Conservation (phyloP, 2,329 filamentous ascomycete genomes). For the Pseudogymnoascus sp. region DNA sequence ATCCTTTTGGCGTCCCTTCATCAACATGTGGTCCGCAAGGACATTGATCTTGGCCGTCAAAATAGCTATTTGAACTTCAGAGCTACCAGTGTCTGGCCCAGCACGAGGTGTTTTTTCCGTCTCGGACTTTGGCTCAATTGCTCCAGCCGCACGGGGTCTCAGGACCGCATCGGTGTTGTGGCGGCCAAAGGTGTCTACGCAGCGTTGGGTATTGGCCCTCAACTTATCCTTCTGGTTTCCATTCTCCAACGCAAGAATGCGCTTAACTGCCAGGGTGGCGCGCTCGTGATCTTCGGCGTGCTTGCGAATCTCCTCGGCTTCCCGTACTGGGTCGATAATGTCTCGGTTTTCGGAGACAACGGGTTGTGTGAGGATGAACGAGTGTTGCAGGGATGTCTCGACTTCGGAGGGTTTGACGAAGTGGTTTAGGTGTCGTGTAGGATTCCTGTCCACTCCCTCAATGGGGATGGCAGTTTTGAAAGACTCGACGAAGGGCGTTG, state of each 20-base stretch:
- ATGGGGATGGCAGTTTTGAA: constrained; percentile 49
- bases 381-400: constrained; percentile 55
- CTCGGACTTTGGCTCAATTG: constrained; percentile 16
- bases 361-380: constrained; percentile 60
- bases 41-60: constrained; percentile 88
- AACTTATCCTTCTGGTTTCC: constrained; percentile 70
- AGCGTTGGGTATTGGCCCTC: constrained; percentile 75
- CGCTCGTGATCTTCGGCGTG: constrained; percentile 54
- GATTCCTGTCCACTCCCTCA: constrained; percentile 37
- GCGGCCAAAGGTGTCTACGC: constrained; percentile 80
- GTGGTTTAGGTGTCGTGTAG: constrained; percentile 60
- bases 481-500: constrained; percentile 77
- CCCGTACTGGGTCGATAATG: constrained; percentile 36
- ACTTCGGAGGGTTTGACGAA: constrained; percentile 64
- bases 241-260: constrained; percentile 72
- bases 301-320: constrained; percentile 27
- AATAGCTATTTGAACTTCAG: constrained; percentile 96
- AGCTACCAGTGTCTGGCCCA: constrained; percentile 90
- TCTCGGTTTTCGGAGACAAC: constrained; percentile 30
- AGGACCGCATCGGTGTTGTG: constrained; percentile 76
- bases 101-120: constrained; percentile 52
- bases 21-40: constrained; percentile 63
- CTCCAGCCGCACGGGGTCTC: constrained; percentile 33
- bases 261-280: constrained; percentile 66
- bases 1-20: constrained; percentile 66